Base-by-base conservation (phyloP, 345 rosid genomes). In the Eucalyptus viminalis region DNA sequence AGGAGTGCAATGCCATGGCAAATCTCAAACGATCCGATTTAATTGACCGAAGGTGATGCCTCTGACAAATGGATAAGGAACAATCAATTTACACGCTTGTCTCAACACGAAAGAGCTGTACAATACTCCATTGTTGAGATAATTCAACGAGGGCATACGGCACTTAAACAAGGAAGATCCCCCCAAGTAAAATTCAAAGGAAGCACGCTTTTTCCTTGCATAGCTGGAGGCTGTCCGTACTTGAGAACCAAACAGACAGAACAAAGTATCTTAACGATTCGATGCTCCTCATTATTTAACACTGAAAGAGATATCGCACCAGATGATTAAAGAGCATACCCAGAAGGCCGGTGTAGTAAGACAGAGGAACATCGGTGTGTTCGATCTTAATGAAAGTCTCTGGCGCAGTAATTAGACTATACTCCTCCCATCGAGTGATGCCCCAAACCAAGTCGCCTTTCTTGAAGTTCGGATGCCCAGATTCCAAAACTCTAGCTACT, bases 321-420 rank as follows among this genome's bases (percentile, higher is more conserved):
- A 62, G 19, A 62, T 62, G 17, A 62, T 62, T 62, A 62, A 62
- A 14, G 19, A 65, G 43, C 86, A 17, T 56, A 90, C 89, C 91
- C 16, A 91, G 89, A 49, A 92, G 72, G 12, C 93, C 91, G 11
- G 90, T 87, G 50, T 92, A 92, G 81, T 92, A 90, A 27, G 93
- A 92, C 21, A 92, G 87, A 22, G 93, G 93, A 13, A 90, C 88
- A 87, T 90, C 88, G 4, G 87, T 76, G 56, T 90, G 47, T 9
- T 85, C 86, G 8, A 92, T 92, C 87, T 89, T 92, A 40, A 86
- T 34, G 31, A 51, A 51, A 14, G 10, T 7, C 44, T 89, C 44
- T 1, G 86, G 67, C 25, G 47, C 11, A 11, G 87, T 43, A 45
- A 90, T n/a, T 40, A 92, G 93, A 58, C 86, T 86, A 50, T 92